phyloP scores from a whole-genome alignment of 768 basidiomycete species.

The Macrocybe gigantea region DNA sequence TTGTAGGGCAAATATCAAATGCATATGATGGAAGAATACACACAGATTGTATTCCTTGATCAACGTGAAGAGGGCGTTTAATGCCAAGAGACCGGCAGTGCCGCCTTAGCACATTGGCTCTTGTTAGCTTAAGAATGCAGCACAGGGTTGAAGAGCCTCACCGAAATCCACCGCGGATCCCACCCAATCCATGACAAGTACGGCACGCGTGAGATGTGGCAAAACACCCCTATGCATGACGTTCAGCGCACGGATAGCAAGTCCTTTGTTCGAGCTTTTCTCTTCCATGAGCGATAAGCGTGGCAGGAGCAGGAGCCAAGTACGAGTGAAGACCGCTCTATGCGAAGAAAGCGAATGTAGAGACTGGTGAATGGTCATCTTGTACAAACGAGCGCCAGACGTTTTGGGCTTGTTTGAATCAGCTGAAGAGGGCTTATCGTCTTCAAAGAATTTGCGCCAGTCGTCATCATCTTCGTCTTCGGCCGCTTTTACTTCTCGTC shows the following conservation, averaged over 20 bases:
- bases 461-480: slow-evolving; percentile 45
- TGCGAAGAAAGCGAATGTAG: slow-evolving; percentile 75
- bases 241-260: slow-evolving; percentile 57
- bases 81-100: slow-evolving; percentile 76
- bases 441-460: slow-evolving; percentile 85
- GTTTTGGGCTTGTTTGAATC: slow-evolving; percentile 28
- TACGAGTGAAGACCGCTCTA: slow-evolving; percentile 70
- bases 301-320: slow-evolving; percentile 75
- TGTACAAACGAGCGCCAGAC: slow-evolving; percentile 46
- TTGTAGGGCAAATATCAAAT: background rate
- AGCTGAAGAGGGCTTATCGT: slow-evolving; percentile 32
- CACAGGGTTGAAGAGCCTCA: slow-evolving; percentile 21
- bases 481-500: slow-evolving; percentile 19
- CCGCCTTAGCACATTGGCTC: slow-evolving; percentile 48
- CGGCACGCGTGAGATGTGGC: slow-evolving; percentile 74
- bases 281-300: slow-evolving; percentile 38
- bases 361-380: slow-evolving; percentile 69
- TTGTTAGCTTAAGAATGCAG: background rate
- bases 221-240: slow-evolving; percentile 81
- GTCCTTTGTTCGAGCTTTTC: slow-evolving; percentile 26
- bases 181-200: slow-evolving; percentile 91
- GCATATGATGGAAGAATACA: slow-evolving; percentile 22
- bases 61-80: slow-evolving; percentile 87
- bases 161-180: slow-evolving; percentile 79
- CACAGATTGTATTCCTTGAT: slow-evolving; percentile 94